A percentile compares a stretch with the other conserved stretches of the same genome.
phyloP scores from a whole-genome alignment of 2,329 filamentous ascomycete genomes.

The Diaporthe helianthi region DNA sequence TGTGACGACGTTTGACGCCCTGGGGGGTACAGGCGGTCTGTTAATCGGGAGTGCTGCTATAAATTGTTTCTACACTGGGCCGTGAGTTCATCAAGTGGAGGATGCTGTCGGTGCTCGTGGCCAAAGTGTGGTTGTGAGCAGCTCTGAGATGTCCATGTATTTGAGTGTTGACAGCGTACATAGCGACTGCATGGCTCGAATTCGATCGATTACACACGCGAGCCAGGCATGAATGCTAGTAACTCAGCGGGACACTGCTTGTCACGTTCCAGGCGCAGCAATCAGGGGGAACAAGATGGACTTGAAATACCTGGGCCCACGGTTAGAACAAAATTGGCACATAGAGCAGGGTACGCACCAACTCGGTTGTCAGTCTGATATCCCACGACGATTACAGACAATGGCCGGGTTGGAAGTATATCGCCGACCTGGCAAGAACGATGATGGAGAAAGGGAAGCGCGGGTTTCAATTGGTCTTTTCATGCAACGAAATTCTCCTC shows the following conservation, averaged over 20 bases:
- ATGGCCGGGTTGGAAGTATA: too few species aligned
- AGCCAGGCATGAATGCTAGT: neutral
- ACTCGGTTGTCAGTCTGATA: too few species aligned
- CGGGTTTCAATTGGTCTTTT: constrained; percentile 14
- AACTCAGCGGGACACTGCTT: neutral
- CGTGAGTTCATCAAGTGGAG: neutral
- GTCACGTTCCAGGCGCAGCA: neutral
- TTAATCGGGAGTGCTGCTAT: neutral
- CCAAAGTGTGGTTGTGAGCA: neutral
- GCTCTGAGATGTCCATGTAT: too few species aligned
- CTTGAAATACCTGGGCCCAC: too few species aligned
- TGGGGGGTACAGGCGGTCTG: neutral
- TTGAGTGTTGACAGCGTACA: neutral
- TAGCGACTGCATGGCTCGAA: too few species aligned
- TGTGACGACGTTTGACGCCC: neutral
- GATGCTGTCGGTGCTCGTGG: neutral
- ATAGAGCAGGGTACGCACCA: too few species aligned
- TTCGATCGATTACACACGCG: too few species aligned
- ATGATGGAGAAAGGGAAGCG: neutral
- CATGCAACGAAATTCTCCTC: neutral
- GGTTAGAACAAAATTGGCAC: too few species aligned
- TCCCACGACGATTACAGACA: too few species aligned
- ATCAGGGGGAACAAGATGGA: too few species aligned
- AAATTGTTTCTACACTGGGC: neutral
- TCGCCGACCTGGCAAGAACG: neutral